A percentile compares a stretch with the other conserved stretches of the same genome.
These are phyloP conservation scores for Penicillium paxilli DNA, from an alignment of 495 filamentous ascomycete genomes.

Conservation along the genomic window DNA sequence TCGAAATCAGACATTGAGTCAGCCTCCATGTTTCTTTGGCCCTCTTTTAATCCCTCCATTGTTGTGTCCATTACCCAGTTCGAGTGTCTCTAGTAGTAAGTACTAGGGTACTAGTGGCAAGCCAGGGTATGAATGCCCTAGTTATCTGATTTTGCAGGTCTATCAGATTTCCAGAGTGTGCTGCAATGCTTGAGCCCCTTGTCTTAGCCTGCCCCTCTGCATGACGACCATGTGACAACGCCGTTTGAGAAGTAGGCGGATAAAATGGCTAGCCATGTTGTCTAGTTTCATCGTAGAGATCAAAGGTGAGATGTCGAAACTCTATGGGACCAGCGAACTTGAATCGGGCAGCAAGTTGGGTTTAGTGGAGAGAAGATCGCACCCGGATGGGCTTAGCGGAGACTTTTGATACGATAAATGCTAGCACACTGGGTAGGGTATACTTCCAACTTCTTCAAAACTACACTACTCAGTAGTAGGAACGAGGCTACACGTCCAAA, in stretches of 20 bases:
- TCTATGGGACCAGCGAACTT: not conserved
- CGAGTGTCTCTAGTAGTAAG: too few relatives aligned
- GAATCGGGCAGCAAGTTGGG: constrained; percentile 6
- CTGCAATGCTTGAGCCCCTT: constrained; percentile 10
- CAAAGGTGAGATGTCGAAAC: not conserved
- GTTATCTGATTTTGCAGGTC: not conserved
- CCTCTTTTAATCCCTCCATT: not conserved
- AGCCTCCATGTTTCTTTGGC: constrained; percentile 6
- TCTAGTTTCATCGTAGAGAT: not conserved
- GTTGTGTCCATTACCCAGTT: too few relatives aligned
- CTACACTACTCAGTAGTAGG: too few relatives aligned
- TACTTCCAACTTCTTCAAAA: too few relatives aligned
- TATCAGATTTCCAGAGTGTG: not conserved
- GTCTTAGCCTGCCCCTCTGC: constrained; percentile 3
- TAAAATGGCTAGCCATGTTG: constrained; percentile 10
- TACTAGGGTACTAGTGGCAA: too few relatives aligned
- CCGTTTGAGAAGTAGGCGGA: constrained; percentile 4
- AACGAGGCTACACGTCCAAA: too few relatives aligned
- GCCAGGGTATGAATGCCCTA: not conserved
- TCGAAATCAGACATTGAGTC: constrained; percentile 13
- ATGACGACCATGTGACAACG: constrained; percentile 11
- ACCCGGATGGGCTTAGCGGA: not conserved
- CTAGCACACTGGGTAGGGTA: too few relatives aligned
- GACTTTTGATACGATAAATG: too few relatives aligned
- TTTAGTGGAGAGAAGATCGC: not conserved